A percentile compares a stretch with the other conserved stretches of the same genome.
phyloP scores from a whole-genome alignment of 2,329 filamentous ascomycete species.

The Plenodomus tracheiphilus region DNA sequence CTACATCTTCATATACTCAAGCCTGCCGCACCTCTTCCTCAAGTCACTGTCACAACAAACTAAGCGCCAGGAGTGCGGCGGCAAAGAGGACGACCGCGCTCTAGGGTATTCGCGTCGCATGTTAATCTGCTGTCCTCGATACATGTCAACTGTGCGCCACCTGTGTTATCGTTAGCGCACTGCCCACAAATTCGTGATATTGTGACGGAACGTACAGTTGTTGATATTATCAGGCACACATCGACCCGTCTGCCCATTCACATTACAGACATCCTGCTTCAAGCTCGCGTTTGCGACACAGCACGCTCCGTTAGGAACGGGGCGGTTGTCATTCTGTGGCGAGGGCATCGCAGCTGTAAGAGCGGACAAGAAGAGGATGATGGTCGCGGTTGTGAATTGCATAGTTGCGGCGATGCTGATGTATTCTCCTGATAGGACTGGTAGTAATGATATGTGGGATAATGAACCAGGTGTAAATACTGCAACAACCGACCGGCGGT shows the following conservation, averaged over 20 bases:
- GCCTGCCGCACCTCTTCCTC: too few relatives aligned
- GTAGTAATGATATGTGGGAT: too few relatives aligned
- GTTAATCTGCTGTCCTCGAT: slow-evolving; percentile 28
- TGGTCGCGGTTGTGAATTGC: slow-evolving; percentile 25
- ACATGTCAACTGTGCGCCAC: slow-evolving; percentile 31
- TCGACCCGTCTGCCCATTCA: slow-evolving; percentile 30
- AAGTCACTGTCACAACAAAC: neutral
- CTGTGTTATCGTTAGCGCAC: slow-evolving; percentile 11
- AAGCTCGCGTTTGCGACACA: slow-evolving; percentile 30
- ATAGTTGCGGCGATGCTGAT: slow-evolving; percentile 7
- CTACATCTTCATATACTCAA: neutral
- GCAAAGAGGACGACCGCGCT: slow-evolving; percentile 15
- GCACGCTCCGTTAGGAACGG: slow-evolving; percentile 29
- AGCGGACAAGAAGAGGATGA: slow-evolving; percentile 21
- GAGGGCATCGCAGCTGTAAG: slow-evolving; percentile 21
- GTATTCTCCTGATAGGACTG: too few relatives aligned
- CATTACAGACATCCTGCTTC: slow-evolving; percentile 37
- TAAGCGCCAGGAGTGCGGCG: neutral
- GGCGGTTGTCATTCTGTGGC: slow-evolving; percentile 27
- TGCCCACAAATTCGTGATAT: neutral
- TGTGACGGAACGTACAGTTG: slow-evolving; percentile 21
- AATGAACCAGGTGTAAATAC: too few relatives aligned
- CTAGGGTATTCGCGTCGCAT: slow-evolving; percentile 27
- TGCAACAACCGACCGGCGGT: too few relatives aligned
- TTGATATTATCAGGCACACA: slow-evolving; percentile 30